phyloP scores from a whole-genome alignment of 2,329 filamentous ascomycete species.

The Ophiosphaerella narmari region DNA sequence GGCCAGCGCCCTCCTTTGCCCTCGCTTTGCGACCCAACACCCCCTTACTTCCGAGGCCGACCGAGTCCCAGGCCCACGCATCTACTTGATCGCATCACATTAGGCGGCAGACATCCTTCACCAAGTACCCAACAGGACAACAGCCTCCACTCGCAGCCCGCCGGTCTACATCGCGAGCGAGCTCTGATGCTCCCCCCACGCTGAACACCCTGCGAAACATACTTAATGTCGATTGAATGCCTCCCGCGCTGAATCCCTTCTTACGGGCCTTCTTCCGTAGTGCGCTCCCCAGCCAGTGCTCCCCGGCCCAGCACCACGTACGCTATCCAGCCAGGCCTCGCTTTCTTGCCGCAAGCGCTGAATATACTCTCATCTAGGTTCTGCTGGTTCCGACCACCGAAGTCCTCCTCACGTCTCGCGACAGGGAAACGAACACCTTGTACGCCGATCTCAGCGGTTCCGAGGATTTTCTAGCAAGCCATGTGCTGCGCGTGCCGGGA shows the following conservation, averaged over 20 bases:
- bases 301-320: slow-evolving; percentile 85
- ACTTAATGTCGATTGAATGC: slow-evolving; percentile 71
- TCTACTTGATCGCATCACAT: slow-evolving; percentile 15
- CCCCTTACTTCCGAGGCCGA: neutral
- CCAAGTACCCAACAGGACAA: slow-evolving; percentile 10
- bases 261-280: slow-evolving; percentile 98
- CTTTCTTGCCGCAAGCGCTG: slow-evolving; percentile 1
- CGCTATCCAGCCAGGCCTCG: slow-evolving; percentile 15
- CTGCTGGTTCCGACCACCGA: slow-evolving; percentile 93
- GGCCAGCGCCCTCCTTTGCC: slow-evolving; percentile 7
- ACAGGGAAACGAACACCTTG: slow-evolving; percentile 78
- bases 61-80: too few relatives aligned
- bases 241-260: slow-evolving; percentile 94
- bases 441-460: slow-evolving; percentile 82
- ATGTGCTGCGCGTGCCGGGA: slow-evolving; percentile 84
- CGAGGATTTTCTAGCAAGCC: slow-evolving; percentile 94
- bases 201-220: slow-evolving; percentile 15
- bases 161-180: slow-evolving; percentile 23
- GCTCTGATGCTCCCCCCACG: slow-evolving; percentile 32
- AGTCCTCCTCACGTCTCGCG: slow-evolving; percentile 83
- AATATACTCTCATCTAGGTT: slow-evolving; percentile 54
- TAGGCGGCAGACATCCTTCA: slow-evolving; percentile 23
- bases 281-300: slow-evolving; percentile 87
- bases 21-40: slow-evolving; percentile 1
- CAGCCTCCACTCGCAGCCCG: slow-evolving; percentile 12